Evolutionary conservation across 1,139 yeast genomes (phyloP).

Genomic region (Diutina rugosa): DNA sequence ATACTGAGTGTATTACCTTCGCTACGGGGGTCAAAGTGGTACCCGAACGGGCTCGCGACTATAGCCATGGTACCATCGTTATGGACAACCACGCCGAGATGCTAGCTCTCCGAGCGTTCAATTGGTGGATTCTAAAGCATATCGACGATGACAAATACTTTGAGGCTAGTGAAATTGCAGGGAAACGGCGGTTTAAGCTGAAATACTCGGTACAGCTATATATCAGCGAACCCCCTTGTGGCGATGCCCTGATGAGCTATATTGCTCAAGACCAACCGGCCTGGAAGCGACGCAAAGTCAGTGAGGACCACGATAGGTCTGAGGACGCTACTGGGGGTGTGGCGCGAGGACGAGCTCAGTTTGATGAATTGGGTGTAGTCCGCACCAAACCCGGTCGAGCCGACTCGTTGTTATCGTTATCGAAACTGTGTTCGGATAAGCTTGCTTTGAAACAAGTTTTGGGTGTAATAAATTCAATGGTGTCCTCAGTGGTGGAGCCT

Average conservation of each 20-base stretch:
- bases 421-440: slow-evolving; percentile 87
- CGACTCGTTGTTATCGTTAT: slow-evolving; percentile 56
- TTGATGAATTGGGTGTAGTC: slow-evolving; percentile 44
- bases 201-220: slow-evolving; percentile 42
- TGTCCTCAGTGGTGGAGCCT: slow-evolving; percentile 28
- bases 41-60: slow-evolving; percentile 36
- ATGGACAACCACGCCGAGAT: slow-evolving; percentile 92
- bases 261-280: slow-evolving; percentile 6
- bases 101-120: slow-evolving; percentile 56
- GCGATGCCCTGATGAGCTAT: slow-evolving; percentile 62
- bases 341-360: slow-evolving; percentile 55
- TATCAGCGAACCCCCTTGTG: slow-evolving; percentile 82
- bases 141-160: slow-evolving; percentile 3
- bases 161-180: neutral
- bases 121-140: slow-evolving; percentile 20
- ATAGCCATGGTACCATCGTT: slow-evolving; percentile 44
- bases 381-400: slow-evolving; percentile 86
- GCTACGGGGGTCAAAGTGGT: slow-evolving; percentile 78
- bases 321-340: neutral
- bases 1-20: slow-evolving; percentile 21
- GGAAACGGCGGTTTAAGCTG: slow-evolving; percentile 11
- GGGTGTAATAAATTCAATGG: slow-evolving; percentile 45
- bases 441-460: slow-evolving; percentile 48
- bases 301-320: slow-evolving; percentile 3
- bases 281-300: slow-evolving; percentile 6